Conservation (phyloP, 352 stramenopile species). For the Phytopythium delawarense region DNA sequence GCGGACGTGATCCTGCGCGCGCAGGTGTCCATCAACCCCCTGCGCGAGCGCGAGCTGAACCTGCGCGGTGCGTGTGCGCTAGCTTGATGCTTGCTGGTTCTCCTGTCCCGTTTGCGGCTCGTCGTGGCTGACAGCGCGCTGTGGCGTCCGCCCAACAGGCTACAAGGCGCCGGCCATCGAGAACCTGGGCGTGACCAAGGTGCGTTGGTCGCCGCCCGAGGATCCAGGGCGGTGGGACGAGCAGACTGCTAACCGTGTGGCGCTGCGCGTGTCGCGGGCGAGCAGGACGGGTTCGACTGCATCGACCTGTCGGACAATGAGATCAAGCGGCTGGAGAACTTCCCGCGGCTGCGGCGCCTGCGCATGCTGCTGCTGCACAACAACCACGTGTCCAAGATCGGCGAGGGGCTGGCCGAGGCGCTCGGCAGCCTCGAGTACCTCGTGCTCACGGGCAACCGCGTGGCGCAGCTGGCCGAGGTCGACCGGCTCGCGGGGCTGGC, state of each 20-base stretch:
- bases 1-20: constrained; percentile 88
- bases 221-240: too few species aligned
- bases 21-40: constrained; percentile 87
- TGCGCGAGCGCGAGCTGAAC: constrained; percentile 90
- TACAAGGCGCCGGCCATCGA: constrained; percentile 91
- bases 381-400: constrained; percentile 90
- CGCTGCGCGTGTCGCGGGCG: too few species aligned
- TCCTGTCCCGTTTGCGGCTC: too few species aligned
- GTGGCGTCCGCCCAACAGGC: constrained; percentile 26
- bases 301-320: constrained; percentile 95
- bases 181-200: constrained; percentile 91
- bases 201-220: constrained; percentile 12
- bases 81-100: not conserved
- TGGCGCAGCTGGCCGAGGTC: constrained; percentile 79
- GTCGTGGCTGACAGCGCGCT: not conserved
- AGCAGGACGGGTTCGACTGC: constrained; percentile 91
- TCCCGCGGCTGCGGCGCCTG: constrained; percentile 82
- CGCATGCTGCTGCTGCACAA: constrained; percentile 92
- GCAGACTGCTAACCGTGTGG: not conserved
- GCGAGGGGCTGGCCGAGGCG: constrained; percentile 64
- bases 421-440: constrained; percentile 86
- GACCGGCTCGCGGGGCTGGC: constrained; percentile 69
- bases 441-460: constrained; percentile 89
- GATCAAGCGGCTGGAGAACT: constrained; percentile 94
- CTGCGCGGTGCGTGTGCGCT: constrained; percentile 67